Conservation (phyloP, 208 protist species). For the Lotmaria passim region DNA sequence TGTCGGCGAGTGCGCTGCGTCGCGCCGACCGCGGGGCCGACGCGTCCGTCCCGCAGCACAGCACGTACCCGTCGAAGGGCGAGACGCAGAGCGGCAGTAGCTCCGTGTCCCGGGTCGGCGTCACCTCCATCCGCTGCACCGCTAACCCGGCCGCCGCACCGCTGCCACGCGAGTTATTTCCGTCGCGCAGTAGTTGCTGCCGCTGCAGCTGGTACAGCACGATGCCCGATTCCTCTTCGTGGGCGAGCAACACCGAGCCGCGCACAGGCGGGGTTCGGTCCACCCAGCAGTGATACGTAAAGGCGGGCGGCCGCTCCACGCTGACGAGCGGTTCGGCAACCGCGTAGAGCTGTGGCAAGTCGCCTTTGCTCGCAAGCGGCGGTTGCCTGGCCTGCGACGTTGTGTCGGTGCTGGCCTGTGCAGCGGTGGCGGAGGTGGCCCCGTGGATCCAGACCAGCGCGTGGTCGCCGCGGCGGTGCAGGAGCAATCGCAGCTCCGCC, state of each 20-base stretch:
- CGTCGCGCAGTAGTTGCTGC: neutral
- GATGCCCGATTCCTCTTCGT: slow-evolving; percentile 34
- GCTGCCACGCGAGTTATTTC: neutral
- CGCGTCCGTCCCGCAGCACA: slow-evolving; percentile 35
- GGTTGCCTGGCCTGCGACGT: too few relatives aligned
- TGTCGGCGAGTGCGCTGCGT: neutral
- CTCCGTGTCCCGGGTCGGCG: slow-evolving; percentile 39
- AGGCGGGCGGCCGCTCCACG: neutral
- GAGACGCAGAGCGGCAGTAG: slow-evolving; percentile 63
- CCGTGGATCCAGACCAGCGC: slow-evolving; percentile 35
- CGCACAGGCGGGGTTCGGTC: slow-evolving; percentile 45
- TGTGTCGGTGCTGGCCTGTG: neutral
- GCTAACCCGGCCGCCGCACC: neutral
- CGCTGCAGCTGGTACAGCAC: slow-evolving; percentile 28
- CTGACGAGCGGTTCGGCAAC: slow-evolving; percentile 10
- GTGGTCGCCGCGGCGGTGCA: slow-evolving; percentile 46
- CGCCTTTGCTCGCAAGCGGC: neutral
- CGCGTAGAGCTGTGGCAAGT: slow-evolving; percentile 12
- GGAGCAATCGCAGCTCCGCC: slow-evolving; percentile 35
- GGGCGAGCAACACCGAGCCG: slow-evolving; percentile 36
- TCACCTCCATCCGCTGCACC: slow-evolving; percentile 29
- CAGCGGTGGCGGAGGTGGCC: neutral
- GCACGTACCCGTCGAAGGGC: slow-evolving; percentile 56
- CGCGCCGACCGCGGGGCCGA: slow-evolving; percentile 12
- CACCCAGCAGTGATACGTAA: slow-evolving; percentile 42